Conservation (phyloP, 371 early-diverging fungal species). For the Chytridium lagenaria region DNA sequence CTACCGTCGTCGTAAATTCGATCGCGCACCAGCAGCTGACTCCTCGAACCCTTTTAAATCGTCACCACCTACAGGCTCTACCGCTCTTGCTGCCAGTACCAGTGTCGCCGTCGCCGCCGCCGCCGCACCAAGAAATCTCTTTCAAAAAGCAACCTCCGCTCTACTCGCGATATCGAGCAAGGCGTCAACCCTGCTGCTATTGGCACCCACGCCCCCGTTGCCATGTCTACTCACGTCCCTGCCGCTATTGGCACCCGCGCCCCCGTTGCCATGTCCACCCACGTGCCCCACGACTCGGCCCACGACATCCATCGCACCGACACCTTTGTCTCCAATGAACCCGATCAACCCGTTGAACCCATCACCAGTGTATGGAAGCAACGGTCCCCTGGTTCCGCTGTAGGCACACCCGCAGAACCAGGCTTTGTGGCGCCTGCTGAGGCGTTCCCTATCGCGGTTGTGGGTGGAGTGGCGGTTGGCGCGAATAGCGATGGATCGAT, state of each 20-base stretch:
- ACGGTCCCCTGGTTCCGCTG: not conserved
- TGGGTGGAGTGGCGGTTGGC: conserved; percentile 12
- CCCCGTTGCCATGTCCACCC: not conserved
- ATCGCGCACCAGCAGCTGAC: not conserved
- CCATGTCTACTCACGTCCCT: not conserved
- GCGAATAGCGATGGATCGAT: not conserved
- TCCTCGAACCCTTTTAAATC: not conserved
- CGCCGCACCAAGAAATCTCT: no score
- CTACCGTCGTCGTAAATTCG: conserved; percentile 13
- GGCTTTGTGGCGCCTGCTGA: not conserved
- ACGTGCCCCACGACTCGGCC: not conserved
- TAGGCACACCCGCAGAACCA: not conserved
- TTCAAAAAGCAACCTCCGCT: no score
- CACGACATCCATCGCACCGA: not conserved
- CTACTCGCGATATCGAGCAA: not conserved
- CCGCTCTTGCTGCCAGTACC: not conserved
- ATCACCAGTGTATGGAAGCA: not conserved
- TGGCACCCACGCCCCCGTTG: conserved; percentile 1
- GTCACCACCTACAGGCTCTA: not conserved
- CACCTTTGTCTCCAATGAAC: not conserved
- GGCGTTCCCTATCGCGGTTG: conserved; percentile 3
- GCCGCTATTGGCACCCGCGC: not conserved
- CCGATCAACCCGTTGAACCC: not conserved
- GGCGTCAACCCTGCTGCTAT: not conserved
- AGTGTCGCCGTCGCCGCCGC: not conserved